Base-by-base conservation (phyloP, 208 protist genomes). In the Acanthamoeba triangularis region DNA sequence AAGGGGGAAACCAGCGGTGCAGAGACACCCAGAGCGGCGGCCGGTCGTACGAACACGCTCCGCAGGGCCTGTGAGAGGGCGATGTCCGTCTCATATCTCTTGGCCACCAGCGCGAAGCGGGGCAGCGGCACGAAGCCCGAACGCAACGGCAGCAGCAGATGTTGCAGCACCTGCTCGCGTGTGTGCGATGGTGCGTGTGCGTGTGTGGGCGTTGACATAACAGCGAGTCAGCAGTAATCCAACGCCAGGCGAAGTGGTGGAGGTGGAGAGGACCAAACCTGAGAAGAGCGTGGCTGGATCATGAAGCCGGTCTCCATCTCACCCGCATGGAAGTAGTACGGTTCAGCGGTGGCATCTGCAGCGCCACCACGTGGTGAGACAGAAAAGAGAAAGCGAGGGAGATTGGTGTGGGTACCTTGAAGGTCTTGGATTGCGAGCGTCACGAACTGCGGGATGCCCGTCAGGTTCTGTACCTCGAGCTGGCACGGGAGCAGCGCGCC, bases 241-340 rank as follows among this genome's bases (percentile, higher is more conserved):
- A 37, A 35, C 1, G 11, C 13, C 20, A 76, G 33, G 11, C 6
- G 13, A 20, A 41, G 3, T 18, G 67, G 2, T 25, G 13, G 28
- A 33, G 28, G 6, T 41, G 69, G n/a, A 47, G 30, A 28, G 61
- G 61, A 11, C 61, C 61, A 78, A 20, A 78, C 69, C 69, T 78
- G 69, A 23, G 74, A 56, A 14, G 74, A 44, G 41, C 44, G 74
- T 6, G 74, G 74, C 74, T 84, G 74, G 28, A 84, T 84, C 74
- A 84, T 84, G 74, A 84, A 84, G 13, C 74, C 74, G 14, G 74
- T 84, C 74, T 84, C 74, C 74, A 84, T 84, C 20, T 84, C 74
- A 18, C 74, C 74, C 14, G 41, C 74, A 25, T 84, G 74, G 41
- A 84, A 54, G 74, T 35, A 84, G 74, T 23, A 28, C 16, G 74